phyloP scores from a whole-genome alignment of 306 rosid species.

The Gastrolobium bilobum region DNA sequence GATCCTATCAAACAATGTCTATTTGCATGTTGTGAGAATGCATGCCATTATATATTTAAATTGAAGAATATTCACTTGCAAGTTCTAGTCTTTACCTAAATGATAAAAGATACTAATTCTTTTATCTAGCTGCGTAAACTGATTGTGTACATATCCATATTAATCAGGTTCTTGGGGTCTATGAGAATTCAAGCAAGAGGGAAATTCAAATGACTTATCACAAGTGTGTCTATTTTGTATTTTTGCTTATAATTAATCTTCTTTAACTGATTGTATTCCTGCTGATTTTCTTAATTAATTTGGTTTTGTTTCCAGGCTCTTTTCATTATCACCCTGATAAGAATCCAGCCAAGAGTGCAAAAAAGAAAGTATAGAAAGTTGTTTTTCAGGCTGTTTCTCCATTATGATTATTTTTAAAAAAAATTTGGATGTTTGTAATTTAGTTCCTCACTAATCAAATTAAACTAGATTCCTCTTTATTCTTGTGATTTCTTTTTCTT shows the following conservation, averaged over 20 bases:
- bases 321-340: slow-evolving; percentile 90
- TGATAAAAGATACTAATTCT: not conserved
- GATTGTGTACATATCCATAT: not conserved
- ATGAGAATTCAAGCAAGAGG: slow-evolving; percentile 75
- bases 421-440: too few relatives aligned
- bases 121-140: not conserved
- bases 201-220: slow-evolving; percentile 92
- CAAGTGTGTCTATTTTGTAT: slow-evolving; percentile 60
- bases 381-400: not conserved
- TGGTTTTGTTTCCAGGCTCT: slow-evolving; percentile 60
- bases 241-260: not conserved
- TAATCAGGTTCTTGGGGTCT: slow-evolving; percentile 79
- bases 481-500: too few relatives aligned
- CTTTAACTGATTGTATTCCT: too few relatives aligned
- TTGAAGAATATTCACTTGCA: not conserved
- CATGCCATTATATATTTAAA: not conserved
- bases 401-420: too few relatives aligned
- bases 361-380: slow-evolving; percentile 63
- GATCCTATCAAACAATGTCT: not conserved
- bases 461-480: too few relatives aligned
- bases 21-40: not conserved
- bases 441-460: too few relatives aligned
- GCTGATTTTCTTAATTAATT: not conserved
- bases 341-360: slow-evolving; percentile 76
- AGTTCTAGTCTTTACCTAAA: not conserved